These are phyloP conservation scores for Coemansia nantahalensis DNA, from an alignment of 192 early-diverging fungal species.

Conservation along the genomic window DNA sequence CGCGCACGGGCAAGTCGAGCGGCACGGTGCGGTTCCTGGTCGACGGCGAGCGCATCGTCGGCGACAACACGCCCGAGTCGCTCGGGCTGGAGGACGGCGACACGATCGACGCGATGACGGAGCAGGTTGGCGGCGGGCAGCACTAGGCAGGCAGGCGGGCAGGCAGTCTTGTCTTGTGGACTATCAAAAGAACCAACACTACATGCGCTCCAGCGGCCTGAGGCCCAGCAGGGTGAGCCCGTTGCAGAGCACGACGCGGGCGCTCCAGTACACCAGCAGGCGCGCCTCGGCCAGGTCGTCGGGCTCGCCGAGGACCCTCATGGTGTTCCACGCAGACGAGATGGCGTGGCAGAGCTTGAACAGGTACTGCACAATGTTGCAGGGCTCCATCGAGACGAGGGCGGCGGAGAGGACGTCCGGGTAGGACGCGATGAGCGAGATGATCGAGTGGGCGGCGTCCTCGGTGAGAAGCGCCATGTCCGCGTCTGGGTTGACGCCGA, in stretches of 20 bases:
- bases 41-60: slow-evolving; percentile 83
- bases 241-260: slow-evolving; percentile 82
- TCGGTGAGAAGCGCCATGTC: slow-evolving; percentile 73
- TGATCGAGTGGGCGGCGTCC: slow-evolving; percentile 63
- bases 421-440: slow-evolving; percentile 76
- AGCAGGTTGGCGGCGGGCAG: slow-evolving; percentile 79
- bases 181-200: no score
- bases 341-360: slow-evolving; percentile 80
- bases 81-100: slow-evolving; percentile 94
- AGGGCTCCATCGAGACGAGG: slow-evolving; percentile 71
- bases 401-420: slow-evolving; percentile 80
- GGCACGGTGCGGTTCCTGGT: slow-evolving; percentile 87
- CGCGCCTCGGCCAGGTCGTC: slow-evolving; percentile 80
- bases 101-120: slow-evolving; percentile 90
- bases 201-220: slow-evolving; percentile 88
- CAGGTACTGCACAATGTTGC: slow-evolving; percentile 79
- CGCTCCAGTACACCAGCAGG: slow-evolving; percentile 81
- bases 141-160: neutral
- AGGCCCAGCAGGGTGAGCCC: slow-evolving; percentile 80
- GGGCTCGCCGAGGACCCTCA: slow-evolving; percentile 74
- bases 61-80: slow-evolving; percentile 78
- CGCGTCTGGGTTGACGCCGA: slow-evolving; percentile 59
- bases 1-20: slow-evolving; percentile 76
- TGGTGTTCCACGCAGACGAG: slow-evolving; percentile 70
- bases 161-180: no score